These are phyloP conservation scores for Gremmenia infestans DNA, from an alignment of 2,329 filamentous ascomycete species.

Conservation along the genomic window DNA sequence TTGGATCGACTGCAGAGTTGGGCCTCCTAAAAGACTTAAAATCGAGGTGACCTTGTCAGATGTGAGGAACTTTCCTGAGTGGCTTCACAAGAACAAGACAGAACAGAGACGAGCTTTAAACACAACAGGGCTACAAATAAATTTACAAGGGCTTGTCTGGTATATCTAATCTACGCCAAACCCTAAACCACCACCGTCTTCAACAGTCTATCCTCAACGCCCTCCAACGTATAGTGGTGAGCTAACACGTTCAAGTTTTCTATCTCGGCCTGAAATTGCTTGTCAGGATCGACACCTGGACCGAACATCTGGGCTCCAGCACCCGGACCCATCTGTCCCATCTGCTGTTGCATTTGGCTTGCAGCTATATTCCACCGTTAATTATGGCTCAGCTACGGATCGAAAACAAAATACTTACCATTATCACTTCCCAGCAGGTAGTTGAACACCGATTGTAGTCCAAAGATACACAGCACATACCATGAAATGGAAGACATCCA, in stretches of 20 bases:
- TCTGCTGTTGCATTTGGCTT: constrained; percentile 82
- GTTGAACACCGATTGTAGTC: constrained; percentile 93
- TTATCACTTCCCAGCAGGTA: constrained; percentile 96
- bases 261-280: constrained; percentile 85
- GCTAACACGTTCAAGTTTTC: constrained; percentile 95
- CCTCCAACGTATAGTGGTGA: constrained; percentile 86
- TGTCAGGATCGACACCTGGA: constrained; percentile 90
- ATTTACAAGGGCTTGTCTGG: neutral
- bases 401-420: constrained; percentile 50
- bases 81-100: too few species aligned
- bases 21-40: too few species aligned
- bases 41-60: too few species aligned
- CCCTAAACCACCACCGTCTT: constrained; percentile 33
- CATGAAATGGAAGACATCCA: constrained; percentile 99
- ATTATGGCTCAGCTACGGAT: neutral
- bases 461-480: constrained; percentile 98
- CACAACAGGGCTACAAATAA: neutral
- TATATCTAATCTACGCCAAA: neutral
- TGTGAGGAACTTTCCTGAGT: too few species aligned
- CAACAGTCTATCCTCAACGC: constrained; percentile 79
- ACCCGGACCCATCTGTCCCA: constrained; percentile 68
- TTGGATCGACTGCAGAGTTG: too few species aligned
- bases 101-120: neutral
- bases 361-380: constrained; percentile 56
- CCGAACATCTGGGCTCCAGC: constrained; percentile 69